Evolutionary conservation across 2,329 filamentous ascomycete species (phyloP).

Genomic region (Botrytis fabae): DNA sequence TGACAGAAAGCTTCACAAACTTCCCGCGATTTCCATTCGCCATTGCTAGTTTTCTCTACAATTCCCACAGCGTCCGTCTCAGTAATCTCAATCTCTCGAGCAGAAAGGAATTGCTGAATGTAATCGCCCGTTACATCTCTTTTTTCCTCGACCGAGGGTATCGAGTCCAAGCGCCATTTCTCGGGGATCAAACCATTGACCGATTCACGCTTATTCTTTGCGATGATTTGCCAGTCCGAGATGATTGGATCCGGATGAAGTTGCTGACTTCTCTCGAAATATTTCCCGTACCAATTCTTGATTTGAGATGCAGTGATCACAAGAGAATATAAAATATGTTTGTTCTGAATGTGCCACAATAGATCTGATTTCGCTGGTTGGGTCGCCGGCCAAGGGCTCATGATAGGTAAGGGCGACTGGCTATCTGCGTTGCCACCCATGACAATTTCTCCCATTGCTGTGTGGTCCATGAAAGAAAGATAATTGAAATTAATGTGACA

Average conservation of each 20-base stretch:
- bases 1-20: constrained; percentile 56
- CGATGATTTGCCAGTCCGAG: constrained; percentile 51
- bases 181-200: constrained; percentile 55
- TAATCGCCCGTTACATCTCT: constrained; percentile 57
- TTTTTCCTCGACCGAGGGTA: constrained; percentile 46
- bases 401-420: neutral
- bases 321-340: constrained; percentile 13
- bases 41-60: constrained; percentile 53
- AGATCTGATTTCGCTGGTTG: constrained; percentile 7
- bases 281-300: neutral
- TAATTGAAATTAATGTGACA: neutral
- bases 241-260: neutral
- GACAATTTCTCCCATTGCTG: neutral
- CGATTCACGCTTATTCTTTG: constrained; percentile 54
- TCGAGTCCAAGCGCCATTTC: constrained; percentile 53
- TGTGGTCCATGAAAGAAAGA: neutral
- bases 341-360: neutral
- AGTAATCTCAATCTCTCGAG: constrained; percentile 59
- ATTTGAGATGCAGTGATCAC: neutral
- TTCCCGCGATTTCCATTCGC: constrained; percentile 57
- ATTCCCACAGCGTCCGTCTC: constrained; percentile 59
- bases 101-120: constrained; percentile 55
- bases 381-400: neutral
- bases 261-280: neutral
- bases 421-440: constrained; percentile 7